Evolutionary conservation across 1,139 yeast species (phyloP).

Genomic region (Schwanniomyces etchellsii): DNA sequence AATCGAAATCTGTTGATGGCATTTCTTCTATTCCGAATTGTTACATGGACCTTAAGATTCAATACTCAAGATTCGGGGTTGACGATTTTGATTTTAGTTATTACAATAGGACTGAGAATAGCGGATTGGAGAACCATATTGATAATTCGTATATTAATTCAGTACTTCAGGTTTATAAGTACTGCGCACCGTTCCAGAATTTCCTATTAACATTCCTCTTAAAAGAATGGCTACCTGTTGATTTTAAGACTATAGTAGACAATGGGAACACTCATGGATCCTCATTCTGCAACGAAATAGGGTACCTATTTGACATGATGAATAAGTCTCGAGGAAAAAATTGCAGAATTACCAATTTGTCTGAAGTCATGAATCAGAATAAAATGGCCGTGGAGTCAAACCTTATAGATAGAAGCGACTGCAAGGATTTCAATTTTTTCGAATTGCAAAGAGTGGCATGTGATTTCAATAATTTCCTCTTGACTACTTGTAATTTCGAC

Average conservation of each 20-base stretch:
- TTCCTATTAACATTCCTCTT: constrained; percentile 51
- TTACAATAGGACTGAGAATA: constrained; percentile 66
- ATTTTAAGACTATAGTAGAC: constrained; percentile 19
- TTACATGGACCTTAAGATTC: constrained; percentile 68
- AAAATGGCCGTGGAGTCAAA: constrained; percentile 45
- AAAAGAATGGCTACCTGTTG: constrained; percentile 52
- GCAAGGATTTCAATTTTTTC: constrained; percentile 28
- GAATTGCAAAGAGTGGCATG: constrained; percentile 41
- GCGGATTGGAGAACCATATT: constrained; percentile 88
- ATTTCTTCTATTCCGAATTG: constrained; percentile 50
- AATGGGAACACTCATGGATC: constrained; percentile 37
- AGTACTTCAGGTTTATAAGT: constrained; percentile 75
- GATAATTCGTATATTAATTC: constrained; percentile 81
- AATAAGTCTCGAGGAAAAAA: constrained; percentile 66
- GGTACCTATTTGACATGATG: constrained; percentile 89
- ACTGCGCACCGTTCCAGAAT: constrained; percentile 68
- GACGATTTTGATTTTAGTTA: constrained; percentile 89
- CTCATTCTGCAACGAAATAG: constrained; percentile 71
- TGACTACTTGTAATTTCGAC: constrained; percentile 47
- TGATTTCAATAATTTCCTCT: constrained; percentile 54
- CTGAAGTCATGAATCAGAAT: constrained; percentile 39
- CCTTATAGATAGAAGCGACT: constrained; percentile 47
- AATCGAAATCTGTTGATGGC: constrained; percentile 18
- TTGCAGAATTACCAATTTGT: constrained; percentile 73
- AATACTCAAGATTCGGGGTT: constrained; percentile 87